Evolutionary conservation across 345 rosid genomes (phyloP).

Genomic region (Brassica nigra): DNA sequence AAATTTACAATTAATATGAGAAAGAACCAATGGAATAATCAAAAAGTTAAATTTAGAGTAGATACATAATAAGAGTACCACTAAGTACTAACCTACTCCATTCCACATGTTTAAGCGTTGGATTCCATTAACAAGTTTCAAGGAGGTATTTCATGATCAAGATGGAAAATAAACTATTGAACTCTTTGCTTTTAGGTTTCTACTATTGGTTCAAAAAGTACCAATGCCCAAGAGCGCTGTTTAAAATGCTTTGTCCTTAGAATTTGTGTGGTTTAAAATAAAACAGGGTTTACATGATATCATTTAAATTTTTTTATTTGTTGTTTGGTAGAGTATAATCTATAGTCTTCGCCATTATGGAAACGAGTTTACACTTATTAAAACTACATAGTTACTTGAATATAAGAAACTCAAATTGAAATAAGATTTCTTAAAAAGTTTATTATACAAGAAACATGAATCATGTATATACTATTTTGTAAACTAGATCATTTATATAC

Average conservation of each 20-base stretch:
- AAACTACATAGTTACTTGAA: not conserved
- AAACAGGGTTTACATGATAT: not conserved
- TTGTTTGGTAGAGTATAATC: not conserved
- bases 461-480: no score
- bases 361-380: not conserved
- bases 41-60: not conserved
- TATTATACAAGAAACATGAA: not conserved
- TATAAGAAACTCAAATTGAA: not conserved
- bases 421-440: not conserved
- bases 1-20: not conserved
- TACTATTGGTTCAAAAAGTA: not conserved
- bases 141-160: not conserved
- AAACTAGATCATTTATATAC: not conserved
- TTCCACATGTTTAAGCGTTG: constrained; percentile 1
- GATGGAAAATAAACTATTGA: not conserved
- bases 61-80: not conserved
- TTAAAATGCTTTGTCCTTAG: not conserved
- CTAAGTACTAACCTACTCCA: not conserved
- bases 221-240: not conserved
- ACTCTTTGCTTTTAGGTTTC: not conserved
- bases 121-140: not conserved
- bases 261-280: not conserved
- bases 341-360: not conserved
- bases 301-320: not conserved
- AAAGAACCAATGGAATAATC: not conserved